phyloP scores from a whole-genome alignment of 169 alveolate species.

The Babesia ovis region DNA sequence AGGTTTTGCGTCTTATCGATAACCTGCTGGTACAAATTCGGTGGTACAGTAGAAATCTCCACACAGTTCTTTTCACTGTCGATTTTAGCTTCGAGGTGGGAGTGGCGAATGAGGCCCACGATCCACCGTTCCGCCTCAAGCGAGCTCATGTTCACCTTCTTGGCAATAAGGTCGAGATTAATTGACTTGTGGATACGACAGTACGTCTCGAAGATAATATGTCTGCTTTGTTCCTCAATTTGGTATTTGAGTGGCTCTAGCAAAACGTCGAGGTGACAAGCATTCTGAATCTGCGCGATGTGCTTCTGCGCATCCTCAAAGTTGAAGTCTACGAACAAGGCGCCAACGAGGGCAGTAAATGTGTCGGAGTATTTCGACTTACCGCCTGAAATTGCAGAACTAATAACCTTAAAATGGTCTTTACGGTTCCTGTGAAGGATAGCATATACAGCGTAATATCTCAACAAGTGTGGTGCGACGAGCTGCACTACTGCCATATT shows the following conservation, averaged over 20 bases:
- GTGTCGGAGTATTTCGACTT: conserved; percentile 83
- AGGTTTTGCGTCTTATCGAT: conserved; percentile 84
- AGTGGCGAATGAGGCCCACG: conserved; percentile 87
- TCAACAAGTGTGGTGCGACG: conserved; percentile 77
- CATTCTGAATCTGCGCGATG: conserved; percentile 73
- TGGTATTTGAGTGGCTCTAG: conserved; percentile 82
- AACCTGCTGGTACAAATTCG: conserved; percentile 86
- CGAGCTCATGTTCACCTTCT: conserved; percentile 83
- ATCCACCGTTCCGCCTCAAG: conserved; percentile 91
- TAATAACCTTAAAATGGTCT: conserved; percentile 78
- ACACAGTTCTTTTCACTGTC: conserved; percentile 90
- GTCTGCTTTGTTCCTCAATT: conserved; percentile 86
- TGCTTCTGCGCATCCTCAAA: conserved; percentile 87
- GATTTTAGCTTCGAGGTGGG: conserved; percentile 86
- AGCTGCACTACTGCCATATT: conserved; percentile 73
- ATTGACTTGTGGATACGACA: conserved; percentile 90
- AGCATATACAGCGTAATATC: conserved; percentile 82
- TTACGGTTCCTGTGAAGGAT: conserved; percentile 76
- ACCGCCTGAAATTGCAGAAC: conserved; percentile 71
- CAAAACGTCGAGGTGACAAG: conserved; percentile 79
- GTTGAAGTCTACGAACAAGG: conserved; percentile 84
- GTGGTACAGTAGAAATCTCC: conserved; percentile 85
- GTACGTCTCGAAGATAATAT: conserved; percentile 87
- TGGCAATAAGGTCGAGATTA: conserved; percentile 85
- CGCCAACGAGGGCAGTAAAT: conserved; percentile 85